A percentile compares a stretch with the other conserved stretches of the same genome.
phyloP scores from a whole-genome alignment of 306 rosid genomes.

The Vicia sativa region DNA sequence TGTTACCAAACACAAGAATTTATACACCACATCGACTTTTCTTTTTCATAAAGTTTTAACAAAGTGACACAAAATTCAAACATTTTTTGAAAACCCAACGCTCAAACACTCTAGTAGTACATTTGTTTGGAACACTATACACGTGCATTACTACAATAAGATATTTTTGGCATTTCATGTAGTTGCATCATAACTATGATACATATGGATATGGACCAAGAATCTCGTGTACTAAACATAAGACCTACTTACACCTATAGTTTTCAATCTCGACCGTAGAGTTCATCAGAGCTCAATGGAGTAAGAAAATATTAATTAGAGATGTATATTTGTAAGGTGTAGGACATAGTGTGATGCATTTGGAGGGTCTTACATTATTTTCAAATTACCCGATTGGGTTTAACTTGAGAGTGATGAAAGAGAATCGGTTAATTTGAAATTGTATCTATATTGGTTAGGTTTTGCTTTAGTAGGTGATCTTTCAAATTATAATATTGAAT shows the following conservation, averaged over 20 bases:
- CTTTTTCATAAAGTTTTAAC: constrained; percentile 28
- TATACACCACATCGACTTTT: constrained; percentile 8
- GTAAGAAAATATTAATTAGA: too few species aligned
- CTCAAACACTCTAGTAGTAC: constrained; percentile 6
- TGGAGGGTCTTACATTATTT: constrained; percentile 42
- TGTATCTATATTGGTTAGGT: constrained; percentile 34
- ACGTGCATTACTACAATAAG: not conserved
- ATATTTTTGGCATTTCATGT: not conserved
- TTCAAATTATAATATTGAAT: constrained; percentile 39
- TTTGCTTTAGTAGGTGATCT: constrained; percentile 42
- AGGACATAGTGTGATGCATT: too few species aligned
- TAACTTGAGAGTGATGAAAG: constrained; percentile 26
- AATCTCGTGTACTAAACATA: too few species aligned
- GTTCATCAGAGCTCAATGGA: too few species aligned
- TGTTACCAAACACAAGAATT: constrained; percentile 22
- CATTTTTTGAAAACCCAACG: constrained; percentile 15
- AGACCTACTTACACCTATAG: too few species aligned
- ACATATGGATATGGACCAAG: not conserved
- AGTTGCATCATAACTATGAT: not conserved
- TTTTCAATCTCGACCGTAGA: too few species aligned
- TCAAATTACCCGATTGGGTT: constrained; percentile 28
- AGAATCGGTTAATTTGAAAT: constrained; percentile 20
- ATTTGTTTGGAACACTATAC: not conserved
- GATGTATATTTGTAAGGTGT: too few species aligned
- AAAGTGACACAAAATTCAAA: constrained; percentile 19